Conservation (phyloP, 495 filamentous ascomycete species). For the Tuber borchii region DNA sequence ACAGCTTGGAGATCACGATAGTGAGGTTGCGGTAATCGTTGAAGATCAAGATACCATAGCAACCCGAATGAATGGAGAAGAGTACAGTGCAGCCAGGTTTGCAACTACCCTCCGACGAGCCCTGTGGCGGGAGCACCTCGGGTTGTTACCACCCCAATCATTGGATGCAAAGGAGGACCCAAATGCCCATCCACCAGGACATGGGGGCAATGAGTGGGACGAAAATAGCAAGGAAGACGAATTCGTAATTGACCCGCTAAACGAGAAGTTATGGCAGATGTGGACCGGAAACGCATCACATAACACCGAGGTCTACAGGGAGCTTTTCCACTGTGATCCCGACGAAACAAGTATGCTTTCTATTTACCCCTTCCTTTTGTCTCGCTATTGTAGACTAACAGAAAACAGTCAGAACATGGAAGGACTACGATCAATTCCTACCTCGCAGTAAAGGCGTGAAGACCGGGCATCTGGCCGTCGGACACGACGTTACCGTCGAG, state of each 20-base stretch:
- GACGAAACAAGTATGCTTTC: slow-evolving; percentile 62
- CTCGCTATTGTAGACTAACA: slow-evolving; percentile 37
- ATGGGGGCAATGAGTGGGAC: too few relatives aligned
- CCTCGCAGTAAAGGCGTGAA: slow-evolving; percentile 75
- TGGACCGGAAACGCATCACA: slow-evolving; percentile 71
- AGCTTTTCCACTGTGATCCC: slow-evolving; percentile 88
- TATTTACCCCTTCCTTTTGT: background rate
- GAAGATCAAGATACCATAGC: slow-evolving; percentile 63
- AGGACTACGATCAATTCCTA: slow-evolving; percentile 75
- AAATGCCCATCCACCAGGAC: too few relatives aligned
- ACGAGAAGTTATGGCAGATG: slow-evolving; percentile 72
- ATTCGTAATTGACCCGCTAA: slow-evolving; percentile 74
- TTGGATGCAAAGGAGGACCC: too few relatives aligned
- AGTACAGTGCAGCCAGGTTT: too few relatives aligned
- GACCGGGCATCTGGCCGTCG: slow-evolving; percentile 61
- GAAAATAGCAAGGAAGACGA: slow-evolving; percentile 58
- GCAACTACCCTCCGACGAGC: too few relatives aligned
- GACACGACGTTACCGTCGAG: slow-evolving; percentile 55
- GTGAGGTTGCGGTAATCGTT: slow-evolving; percentile 84
- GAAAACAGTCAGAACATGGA: slow-evolving; percentile 61
- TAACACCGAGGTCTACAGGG: slow-evolving; percentile 78
- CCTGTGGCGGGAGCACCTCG: too few relatives aligned
- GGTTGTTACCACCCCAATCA: too few relatives aligned
- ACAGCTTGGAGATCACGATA: slow-evolving; percentile 71
- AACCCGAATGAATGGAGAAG: slow-evolving; percentile 54